phyloP scores from a whole-genome alignment of 305 asterid species.

The Monarda citriodora region DNA sequence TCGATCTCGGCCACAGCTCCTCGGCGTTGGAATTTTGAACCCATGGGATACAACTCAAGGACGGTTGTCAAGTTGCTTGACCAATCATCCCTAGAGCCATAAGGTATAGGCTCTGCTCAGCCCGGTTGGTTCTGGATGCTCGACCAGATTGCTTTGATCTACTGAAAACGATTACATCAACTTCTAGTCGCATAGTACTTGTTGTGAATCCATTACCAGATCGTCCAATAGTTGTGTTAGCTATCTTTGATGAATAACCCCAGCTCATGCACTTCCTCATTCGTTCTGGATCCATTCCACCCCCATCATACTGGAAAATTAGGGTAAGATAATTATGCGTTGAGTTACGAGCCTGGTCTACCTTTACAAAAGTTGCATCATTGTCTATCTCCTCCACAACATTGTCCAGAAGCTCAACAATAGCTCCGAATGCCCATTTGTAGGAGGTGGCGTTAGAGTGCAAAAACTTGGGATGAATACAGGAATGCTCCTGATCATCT shows the following conservation, averaged over 20 bases:
- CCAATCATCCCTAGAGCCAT: constrained; percentile 86
- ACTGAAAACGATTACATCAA: constrained; percentile 91
- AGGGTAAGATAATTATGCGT: constrained; percentile 92
- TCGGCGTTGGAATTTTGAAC: too few relatives aligned
- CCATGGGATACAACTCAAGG: constrained; percentile 93
- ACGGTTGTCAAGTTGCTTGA: constrained; percentile 78
- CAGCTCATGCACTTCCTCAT: constrained; percentile 97
- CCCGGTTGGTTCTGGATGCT: too few relatives aligned
- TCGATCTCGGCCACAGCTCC: too few relatives aligned
- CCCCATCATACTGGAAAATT: constrained; percentile 91
- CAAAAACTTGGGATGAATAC: constrained; percentile 94
- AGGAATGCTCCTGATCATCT: constrained; percentile 95
- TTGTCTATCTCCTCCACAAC: constrained; percentile 85
- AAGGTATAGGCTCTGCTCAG: constrained; percentile 75
- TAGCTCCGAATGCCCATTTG: constrained; percentile 98
- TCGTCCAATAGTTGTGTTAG: constrained; percentile 87
- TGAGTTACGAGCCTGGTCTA: constrained; percentile 63
- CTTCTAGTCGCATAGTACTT: constrained; percentile 99
- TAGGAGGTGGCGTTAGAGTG: constrained; percentile 98
- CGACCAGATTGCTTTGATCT: constrained; percentile 71
- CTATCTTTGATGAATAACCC: constrained; percentile 93
- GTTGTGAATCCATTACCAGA: constrained; percentile 99
- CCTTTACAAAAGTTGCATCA: constrained; percentile 90
- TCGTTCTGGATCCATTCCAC: constrained; percentile 94
- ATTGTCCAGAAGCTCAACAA: constrained; percentile 97